A percentile compares a stretch with the other conserved stretches of the same genome.
Evolutionary conservation across 495 filamentous ascomycete genomes (phyloP).

Genomic region (Beverwykella pulmonaria): DNA sequence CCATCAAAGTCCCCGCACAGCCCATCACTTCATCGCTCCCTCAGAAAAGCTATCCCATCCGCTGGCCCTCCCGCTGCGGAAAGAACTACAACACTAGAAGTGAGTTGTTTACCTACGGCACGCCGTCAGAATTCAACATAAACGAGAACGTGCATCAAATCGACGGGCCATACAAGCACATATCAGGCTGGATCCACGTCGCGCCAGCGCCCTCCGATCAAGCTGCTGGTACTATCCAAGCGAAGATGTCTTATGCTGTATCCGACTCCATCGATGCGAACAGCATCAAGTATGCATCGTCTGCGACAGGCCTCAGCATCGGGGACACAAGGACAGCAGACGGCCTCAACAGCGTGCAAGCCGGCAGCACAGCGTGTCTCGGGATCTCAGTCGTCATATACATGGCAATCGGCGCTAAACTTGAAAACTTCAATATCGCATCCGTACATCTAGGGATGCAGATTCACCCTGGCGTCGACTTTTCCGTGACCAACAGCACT

Average conservation of each 20-base stretch:
- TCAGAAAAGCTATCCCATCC: slow-evolving; percentile 25
- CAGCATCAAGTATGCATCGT: slow-evolving; percentile 17
- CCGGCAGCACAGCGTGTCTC: slow-evolving; percentile 21
- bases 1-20: neutral
- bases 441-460: slow-evolving; percentile 31
- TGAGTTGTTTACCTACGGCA: slow-evolving; percentile 12
- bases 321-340: slow-evolving; percentile 9
- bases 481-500: slow-evolving; percentile 29
- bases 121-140: slow-evolving; percentile 16
- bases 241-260: slow-evolving; percentile 29
- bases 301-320: slow-evolving; percentile 12
- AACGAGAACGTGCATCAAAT: slow-evolving; percentile 24
- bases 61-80: slow-evolving; percentile 26
- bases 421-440: slow-evolving; percentile 28
- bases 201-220: slow-evolving; percentile 22
- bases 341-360: slow-evolving; percentile 14
- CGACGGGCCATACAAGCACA: slow-evolving; percentile 17
- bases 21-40: slow-evolving; percentile 11
- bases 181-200: slow-evolving; percentile 35
- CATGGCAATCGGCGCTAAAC: slow-evolving; percentile 16
- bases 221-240: slow-evolving; percentile 18
- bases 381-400: slow-evolving; percentile 31
- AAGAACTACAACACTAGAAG: slow-evolving; percentile 30
- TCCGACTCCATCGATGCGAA: slow-evolving; percentile 15
- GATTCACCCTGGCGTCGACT: slow-evolving; percentile 21